Evolutionary conservation across 2,329 filamentous ascomycete genomes (phyloP).

Genomic region (Nectriaceae sp.): DNA sequence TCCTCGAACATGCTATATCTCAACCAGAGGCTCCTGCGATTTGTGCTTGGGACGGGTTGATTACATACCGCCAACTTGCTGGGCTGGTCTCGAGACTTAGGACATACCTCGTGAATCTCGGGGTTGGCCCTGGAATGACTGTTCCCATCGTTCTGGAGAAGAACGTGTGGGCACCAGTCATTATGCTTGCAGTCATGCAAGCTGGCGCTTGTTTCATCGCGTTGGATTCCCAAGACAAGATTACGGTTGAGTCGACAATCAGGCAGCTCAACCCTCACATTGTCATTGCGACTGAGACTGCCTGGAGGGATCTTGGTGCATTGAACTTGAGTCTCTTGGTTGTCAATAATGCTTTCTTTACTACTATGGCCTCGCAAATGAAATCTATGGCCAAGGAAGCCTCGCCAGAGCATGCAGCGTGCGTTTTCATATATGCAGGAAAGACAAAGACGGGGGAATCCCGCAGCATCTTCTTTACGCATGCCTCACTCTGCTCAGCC

Average conservation of each 20-base stretch:
- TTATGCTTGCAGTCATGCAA: slow-evolving; percentile 70
- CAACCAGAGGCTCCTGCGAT: slow-evolving; percentile 44
- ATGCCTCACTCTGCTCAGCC: slow-evolving; percentile 57
- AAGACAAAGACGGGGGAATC: slow-evolving; percentile 43
- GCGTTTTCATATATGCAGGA: slow-evolving; percentile 59
- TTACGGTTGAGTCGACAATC: slow-evolving; percentile 44
- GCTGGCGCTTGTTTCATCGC: slow-evolving; percentile 53
- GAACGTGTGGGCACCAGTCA: slow-evolving; percentile 66
- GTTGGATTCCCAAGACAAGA: slow-evolving; percentile 47
- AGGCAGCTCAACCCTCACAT: slow-evolving; percentile 46
- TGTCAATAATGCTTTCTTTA: slow-evolving; percentile 44
- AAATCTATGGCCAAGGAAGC: slow-evolving; percentile 34
- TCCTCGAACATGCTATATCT: slow-evolving; percentile 41
- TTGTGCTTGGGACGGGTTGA: slow-evolving; percentile 46
- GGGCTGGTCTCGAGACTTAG: slow-evolving; percentile 41
- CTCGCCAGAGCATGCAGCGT: slow-evolving; percentile 53
- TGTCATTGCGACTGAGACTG: slow-evolving; percentile 46
- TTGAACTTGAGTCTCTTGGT: slow-evolving; percentile 43
- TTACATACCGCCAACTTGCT: slow-evolving; percentile 44
- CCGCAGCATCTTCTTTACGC: slow-evolving; percentile 64
- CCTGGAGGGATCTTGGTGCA: slow-evolving; percentile 40
- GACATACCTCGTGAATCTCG: slow-evolving; percentile 50
- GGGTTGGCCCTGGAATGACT: slow-evolving; percentile 54
- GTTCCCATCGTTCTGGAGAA: slow-evolving; percentile 72
- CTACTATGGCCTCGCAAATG: slow-evolving; percentile 34